phyloP scores from a whole-genome alignment of 2,329 filamentous ascomycete species.

The Apiospora saccharicola region DNA sequence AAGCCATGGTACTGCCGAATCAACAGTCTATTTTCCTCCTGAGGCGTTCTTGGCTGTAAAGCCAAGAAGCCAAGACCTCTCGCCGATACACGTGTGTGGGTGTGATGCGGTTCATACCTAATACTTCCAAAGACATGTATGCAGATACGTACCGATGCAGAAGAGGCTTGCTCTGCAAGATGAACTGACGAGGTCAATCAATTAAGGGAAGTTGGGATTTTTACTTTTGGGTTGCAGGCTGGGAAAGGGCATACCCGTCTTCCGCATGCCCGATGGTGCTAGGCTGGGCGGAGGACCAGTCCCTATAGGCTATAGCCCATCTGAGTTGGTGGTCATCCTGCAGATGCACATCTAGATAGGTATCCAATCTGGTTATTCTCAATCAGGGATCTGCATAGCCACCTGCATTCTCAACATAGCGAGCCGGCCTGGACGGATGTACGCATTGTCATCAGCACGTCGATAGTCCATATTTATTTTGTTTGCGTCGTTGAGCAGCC shows the following conservation, averaged over 20 bases:
- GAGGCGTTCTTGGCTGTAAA: background rate
- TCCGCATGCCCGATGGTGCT: conserved; percentile 12
- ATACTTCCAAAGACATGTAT: too few relatives aligned
- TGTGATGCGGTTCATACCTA: background rate
- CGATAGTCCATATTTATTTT: background rate
- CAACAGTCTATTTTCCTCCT: background rate
- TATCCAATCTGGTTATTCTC: conserved; percentile 1
- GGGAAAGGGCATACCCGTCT: conserved; percentile 13
- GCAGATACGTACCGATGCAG: background rate
- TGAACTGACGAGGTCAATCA: background rate
- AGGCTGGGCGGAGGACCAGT: background rate
- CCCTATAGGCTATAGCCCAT: conserved; percentile 9
- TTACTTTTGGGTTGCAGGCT: conserved; percentile 3
- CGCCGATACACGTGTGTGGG: background rate
- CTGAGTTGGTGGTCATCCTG: conserved; percentile 17
- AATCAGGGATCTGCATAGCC: background rate
- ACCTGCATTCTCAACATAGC: background rate
- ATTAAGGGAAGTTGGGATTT: background rate
- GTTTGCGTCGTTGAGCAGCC: background rate
- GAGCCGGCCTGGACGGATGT: conserved; percentile 2
- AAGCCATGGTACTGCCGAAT: background rate
- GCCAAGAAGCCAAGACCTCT: conserved; percentile 5
- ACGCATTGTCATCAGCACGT: conserved; percentile 15
- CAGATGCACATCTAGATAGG: conserved; percentile 18
- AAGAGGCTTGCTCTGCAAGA: conserved; percentile 2